phyloP scores from a whole-genome alignment of 768 basidiomycete genomes.

The Boletus eberwhitei region DNA sequence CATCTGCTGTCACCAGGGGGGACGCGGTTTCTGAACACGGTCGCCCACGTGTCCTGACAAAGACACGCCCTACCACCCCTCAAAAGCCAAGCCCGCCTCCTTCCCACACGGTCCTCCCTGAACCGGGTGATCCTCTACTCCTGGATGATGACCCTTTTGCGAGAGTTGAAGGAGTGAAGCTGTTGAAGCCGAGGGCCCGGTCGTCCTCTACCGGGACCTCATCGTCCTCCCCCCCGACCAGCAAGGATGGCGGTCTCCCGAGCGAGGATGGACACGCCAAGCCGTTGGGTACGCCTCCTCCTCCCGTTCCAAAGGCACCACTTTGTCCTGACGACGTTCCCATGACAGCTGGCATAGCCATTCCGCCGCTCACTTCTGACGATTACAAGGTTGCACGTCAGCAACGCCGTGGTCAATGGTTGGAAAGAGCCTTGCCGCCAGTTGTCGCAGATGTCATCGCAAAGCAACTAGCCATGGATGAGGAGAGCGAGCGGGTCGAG shows the following conservation, averaged over 20 bases:
- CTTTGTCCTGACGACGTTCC: neutral
- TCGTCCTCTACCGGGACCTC: conserved; percentile 1
- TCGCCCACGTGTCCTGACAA: conserved; percentile 29
- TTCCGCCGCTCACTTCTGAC: conserved; percentile 30
- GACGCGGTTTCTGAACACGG: conserved; percentile 12
- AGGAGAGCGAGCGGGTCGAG: conserved; percentile 8
- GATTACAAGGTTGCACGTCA: conserved; percentile 40
- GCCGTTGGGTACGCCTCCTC: neutral
- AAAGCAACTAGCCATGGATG: conserved; percentile 19
- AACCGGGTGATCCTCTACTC: conserved; percentile 22
- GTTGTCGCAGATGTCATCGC: conserved; percentile 32
- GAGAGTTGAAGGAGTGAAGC: conserved; percentile 47
- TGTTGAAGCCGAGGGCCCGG: conserved; percentile 34
- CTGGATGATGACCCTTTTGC: conserved; percentile 48
- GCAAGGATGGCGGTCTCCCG: conserved; percentile 1
- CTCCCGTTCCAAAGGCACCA: neutral
- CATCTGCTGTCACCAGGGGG: conserved; percentile 4
- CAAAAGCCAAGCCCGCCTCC: conserved; percentile 17
- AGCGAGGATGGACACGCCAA: conserved; percentile 12
- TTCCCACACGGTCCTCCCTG: conserved; percentile 6
- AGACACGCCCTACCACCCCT: conserved; percentile 34
- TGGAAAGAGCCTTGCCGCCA: conserved; percentile 39
- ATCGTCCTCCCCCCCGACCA: neutral
- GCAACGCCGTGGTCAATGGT: conserved; percentile 37
- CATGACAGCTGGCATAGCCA: neutral